Percentiles rank a stretch among this genome's conserved stretches.
Conservation (phyloP, 495 filamentous ascomycete species). For the Aspergillus homomorphus region DNA sequence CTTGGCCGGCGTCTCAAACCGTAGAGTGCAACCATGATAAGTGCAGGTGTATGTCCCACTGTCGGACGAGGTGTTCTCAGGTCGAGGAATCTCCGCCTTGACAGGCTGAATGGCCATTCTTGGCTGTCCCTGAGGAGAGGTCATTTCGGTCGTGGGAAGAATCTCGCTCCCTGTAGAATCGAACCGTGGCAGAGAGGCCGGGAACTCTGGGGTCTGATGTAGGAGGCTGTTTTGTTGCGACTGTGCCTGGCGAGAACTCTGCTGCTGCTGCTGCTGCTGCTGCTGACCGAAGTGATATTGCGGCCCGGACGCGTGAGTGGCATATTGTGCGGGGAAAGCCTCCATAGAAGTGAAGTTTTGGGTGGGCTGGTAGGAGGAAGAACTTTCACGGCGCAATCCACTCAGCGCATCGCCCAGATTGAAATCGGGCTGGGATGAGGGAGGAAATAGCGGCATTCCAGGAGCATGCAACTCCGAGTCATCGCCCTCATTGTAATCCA, state of each 20-base stretch:
- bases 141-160: slow-evolving; percentile 25
- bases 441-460: slow-evolving; percentile 67
- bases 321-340: slow-evolving; percentile 40
- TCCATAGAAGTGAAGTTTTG: slow-evolving; percentile 40
- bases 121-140: slow-evolving; percentile 26
- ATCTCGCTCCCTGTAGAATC: slow-evolving; percentile 61
- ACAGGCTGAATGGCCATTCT: slow-evolving; percentile 26
- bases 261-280: slow-evolving; percentile 63
- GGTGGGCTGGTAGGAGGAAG: slow-evolving; percentile 43
- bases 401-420: slow-evolving; percentile 37
- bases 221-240: slow-evolving; percentile 37
- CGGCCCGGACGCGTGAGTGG: slow-evolving; percentile 23
- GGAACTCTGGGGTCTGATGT: slow-evolving; percentile 58
- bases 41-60: slow-evolving; percentile 93
- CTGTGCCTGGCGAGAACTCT: slow-evolving; percentile 37
- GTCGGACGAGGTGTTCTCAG: slow-evolving; percentile 64
- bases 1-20: slow-evolving; percentile 81
- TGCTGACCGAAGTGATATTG: slow-evolving; percentile 46
- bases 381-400: slow-evolving; percentile 44
- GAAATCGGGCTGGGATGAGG: slow-evolving; percentile 38
- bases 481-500: slow-evolving; percentile 76
- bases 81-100: slow-evolving; percentile 45
- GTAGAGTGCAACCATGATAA: slow-evolving; percentile 82
- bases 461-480: slow-evolving; percentile 35
- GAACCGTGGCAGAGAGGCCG: slow-evolving; percentile 58